phyloP scores from a whole-genome alignment of 371 early-diverging fungal genomes.

The Rhizopus arrhizus region DNA sequence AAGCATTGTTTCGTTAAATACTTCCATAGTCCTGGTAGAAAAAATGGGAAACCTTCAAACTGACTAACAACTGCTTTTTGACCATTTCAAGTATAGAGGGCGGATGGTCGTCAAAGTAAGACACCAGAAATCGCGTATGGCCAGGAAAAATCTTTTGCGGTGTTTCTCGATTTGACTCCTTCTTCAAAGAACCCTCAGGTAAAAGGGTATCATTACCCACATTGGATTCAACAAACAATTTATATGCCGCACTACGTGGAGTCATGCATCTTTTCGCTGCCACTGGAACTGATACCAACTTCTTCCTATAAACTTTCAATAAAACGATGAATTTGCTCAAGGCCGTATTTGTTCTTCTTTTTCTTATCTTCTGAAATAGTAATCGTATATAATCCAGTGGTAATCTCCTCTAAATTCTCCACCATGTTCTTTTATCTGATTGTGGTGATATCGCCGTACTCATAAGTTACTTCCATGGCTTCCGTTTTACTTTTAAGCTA shows the following conservation, averaged over 20 bases:
- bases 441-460: slow-evolving; percentile 2
- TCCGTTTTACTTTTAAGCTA: slow-evolving; percentile 4
- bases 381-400: not conserved
- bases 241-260: slow-evolving; percentile 4
- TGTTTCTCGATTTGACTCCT: slow-evolving; percentile 7
- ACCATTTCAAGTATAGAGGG: slow-evolving; percentile 6
- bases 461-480: slow-evolving; percentile 5
- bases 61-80: not conserved
- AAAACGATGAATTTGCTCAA: slow-evolving; percentile 5
- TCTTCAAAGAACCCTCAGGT: not conserved
- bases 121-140: slow-evolving; percentile 3
- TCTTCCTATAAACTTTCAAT: slow-evolving; percentile 12
- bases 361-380: slow-evolving; percentile 3
- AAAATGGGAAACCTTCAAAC: not conserved
- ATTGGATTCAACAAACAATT: slow-evolving; percentile 3
- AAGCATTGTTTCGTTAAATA: slow-evolving; percentile 3
- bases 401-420: not conserved
- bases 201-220: slow-evolving; percentile 1
- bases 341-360: slow-evolving; percentile 10
- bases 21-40: slow-evolving; percentile 2
- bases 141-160: slow-evolving; percentile 10
- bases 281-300: slow-evolving; percentile 1
- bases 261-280: slow-evolving; percentile 2
- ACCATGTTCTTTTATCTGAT: slow-evolving; percentile 6
- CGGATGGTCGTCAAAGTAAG: slow-evolving; percentile 6